Percentiles rank a stretch among this genome's conserved stretches.
These are phyloP conservation scores for Thelonectria discophora DNA, from an alignment of 2,329 filamentous ascomycete species.

Conservation along the genomic window DNA sequence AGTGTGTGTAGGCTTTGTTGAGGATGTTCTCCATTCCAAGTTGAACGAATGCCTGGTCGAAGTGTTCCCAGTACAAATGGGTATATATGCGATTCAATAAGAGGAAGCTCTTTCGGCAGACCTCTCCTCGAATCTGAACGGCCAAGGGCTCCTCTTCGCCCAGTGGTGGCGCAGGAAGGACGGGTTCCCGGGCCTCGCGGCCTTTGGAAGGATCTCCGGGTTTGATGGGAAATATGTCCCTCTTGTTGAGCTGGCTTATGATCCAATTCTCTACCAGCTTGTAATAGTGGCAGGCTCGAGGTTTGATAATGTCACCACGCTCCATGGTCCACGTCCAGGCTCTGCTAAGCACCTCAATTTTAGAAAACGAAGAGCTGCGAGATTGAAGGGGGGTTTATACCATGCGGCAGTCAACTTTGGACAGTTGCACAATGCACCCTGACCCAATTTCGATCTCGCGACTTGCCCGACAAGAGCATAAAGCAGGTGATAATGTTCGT, in stretches of 20 bases:
- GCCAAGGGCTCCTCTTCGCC: constrained; percentile 85
- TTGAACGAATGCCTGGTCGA: constrained; percentile 82
- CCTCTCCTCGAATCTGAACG: constrained; percentile 68
- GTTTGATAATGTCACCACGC: not conserved
- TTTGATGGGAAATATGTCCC: constrained; percentile 44
- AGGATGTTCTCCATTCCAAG: constrained; percentile 81
- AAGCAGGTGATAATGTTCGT: constrained; percentile 89
- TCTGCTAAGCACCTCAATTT: constrained; percentile 67
- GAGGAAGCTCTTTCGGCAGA: constrained; percentile 92
- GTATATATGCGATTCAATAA: constrained; percentile 99
- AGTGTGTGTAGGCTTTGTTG: constrained; percentile 89
- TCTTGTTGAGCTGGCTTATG: not conserved
- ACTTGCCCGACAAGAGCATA: constrained; percentile 90
- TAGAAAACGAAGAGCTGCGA: constrained; percentile 15
- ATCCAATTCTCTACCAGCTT: not conserved
- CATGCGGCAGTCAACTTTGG: constrained; percentile 94
- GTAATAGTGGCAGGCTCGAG: not conserved
- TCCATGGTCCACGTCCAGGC: constrained; percentile 83
- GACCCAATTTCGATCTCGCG: constrained; percentile 83
- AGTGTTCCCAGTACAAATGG: constrained; percentile 98
- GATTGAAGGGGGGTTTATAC: constrained; percentile 63
- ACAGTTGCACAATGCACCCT: constrained; percentile 86
- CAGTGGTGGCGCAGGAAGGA: constrained; percentile 65
- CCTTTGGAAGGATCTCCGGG: not conserved
- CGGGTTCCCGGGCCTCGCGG: not conserved